Conservation (phyloP, 257 asterid species). For the Thymus mandschuricus region DNA sequence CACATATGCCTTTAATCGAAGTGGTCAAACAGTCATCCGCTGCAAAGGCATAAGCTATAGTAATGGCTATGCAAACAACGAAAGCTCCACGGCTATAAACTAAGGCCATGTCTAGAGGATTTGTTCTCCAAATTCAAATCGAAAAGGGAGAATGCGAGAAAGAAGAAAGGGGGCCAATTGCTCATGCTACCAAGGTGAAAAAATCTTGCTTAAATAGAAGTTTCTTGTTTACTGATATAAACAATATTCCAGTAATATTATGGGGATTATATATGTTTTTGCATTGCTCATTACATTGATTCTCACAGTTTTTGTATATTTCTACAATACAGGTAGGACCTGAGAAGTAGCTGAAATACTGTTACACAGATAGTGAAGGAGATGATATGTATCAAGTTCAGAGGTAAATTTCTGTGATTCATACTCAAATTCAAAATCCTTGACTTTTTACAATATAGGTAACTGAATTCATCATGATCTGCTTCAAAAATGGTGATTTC, state of each 20-base stretch:
- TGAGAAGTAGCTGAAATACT: not conserved
- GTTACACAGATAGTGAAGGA: not conserved
- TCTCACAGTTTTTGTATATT: not conserved
- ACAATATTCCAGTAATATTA: not conserved
- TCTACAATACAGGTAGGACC: not conserved
- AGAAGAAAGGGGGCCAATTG: not conserved
- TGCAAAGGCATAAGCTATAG: not conserved
- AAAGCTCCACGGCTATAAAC: not conserved
- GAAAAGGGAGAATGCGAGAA: not conserved
- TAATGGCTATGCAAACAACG: not conserved
- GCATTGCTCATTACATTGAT: not conserved
- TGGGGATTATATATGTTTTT: not conserved
- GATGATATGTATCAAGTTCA: not conserved
- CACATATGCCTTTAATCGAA: not conserved
- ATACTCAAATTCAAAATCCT: not conserved
- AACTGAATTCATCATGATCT: not conserved
- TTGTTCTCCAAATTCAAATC: no score
- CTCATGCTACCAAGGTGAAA: not conserved
- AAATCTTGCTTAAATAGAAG: conserved; percentile 8
- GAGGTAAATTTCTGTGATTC: not conserved
- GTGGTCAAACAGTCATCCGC: conserved; percentile 3
- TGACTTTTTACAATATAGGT: not conserved
- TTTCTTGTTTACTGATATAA: not conserved
- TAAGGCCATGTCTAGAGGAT: conserved; percentile 4
- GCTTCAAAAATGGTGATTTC: not conserved